Percentiles rank a stretch among this genome's conserved stretches.
phyloP scores from a whole-genome alignment of 2,329 filamentous ascomycete species.

The Aspergillus pseudoviridinutans region DNA sequence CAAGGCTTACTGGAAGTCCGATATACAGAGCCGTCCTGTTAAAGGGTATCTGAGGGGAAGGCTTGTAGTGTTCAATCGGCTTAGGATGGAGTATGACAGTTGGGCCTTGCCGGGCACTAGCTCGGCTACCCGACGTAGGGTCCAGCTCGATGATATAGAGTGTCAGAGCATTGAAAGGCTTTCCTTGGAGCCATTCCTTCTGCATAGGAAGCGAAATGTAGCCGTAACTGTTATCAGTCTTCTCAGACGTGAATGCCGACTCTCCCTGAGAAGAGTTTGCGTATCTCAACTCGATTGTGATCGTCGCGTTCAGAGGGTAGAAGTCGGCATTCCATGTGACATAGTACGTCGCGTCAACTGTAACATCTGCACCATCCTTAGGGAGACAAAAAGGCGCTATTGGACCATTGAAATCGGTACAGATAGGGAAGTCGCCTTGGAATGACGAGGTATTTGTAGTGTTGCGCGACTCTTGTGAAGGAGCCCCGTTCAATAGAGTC shows the following conservation, averaged over 20 bases:
- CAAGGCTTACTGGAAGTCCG: constrained; percentile 40
- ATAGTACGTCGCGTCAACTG: constrained; percentile 37
- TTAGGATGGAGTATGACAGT: constrained; percentile 32
- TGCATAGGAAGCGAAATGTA: constrained; percentile 37
- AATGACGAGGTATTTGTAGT: constrained; percentile 3
- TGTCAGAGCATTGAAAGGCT: constrained; percentile 35
- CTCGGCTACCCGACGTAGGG: constrained; percentile 21
- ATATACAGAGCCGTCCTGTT: constrained; percentile 37
- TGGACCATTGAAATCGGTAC: constrained; percentile 20
- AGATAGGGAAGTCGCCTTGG: constrained; percentile 28
- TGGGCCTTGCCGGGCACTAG: constrained; percentile 32
- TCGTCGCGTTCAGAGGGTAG: constrained; percentile 28
- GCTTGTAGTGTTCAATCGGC: constrained; percentile 31
- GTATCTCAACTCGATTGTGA: constrained; percentile 32
- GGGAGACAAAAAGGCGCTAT: constrained; percentile 34
- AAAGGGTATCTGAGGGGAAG: constrained; percentile 25
- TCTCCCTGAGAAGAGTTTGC: constrained; percentile 28
- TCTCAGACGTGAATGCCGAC: constrained; percentile 35
- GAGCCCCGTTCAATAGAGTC: not conserved
- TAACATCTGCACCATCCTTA: constrained; percentile 28
- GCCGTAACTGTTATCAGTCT: constrained; percentile 35
- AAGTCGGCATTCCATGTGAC: constrained; percentile 36
- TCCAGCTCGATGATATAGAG: constrained; percentile 33
- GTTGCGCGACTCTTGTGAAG: constrained; percentile 2
- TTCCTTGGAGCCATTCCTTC: constrained; percentile 38